Conservation (phyloP, 805 yeast genomes). For the Candida stauntonica region DNA sequence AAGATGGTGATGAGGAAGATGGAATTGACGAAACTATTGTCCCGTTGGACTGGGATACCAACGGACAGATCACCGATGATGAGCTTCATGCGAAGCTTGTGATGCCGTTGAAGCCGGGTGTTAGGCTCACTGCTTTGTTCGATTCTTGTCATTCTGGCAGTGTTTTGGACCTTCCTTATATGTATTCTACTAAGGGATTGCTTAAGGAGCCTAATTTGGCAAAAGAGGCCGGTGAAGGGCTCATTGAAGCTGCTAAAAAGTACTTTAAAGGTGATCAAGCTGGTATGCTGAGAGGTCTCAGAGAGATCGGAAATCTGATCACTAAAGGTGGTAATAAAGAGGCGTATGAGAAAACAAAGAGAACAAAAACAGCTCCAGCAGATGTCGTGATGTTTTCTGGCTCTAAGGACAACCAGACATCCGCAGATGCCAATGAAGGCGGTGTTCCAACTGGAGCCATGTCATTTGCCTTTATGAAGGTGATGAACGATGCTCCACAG, state of each 20-base stretch:
- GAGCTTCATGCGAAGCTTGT: slow-evolving; percentile 70
- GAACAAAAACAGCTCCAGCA: slow-evolving; percentile 65
- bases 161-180: slow-evolving; percentile 73
- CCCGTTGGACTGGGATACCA: slow-evolving; percentile 64
- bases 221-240: slow-evolving; percentile 69
- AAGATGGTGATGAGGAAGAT: slow-evolving; percentile 70
- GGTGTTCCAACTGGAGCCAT: slow-evolving; percentile 79
- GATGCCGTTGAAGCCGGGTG: slow-evolving; percentile 63
- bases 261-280: slow-evolving; percentile 55
- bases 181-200: slow-evolving; percentile 79
- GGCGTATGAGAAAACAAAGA: slow-evolving; percentile 38
- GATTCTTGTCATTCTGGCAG: slow-evolving; percentile 89
- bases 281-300: slow-evolving; percentile 40
- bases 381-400: slow-evolving; percentile 77
- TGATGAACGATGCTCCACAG: slow-evolving; percentile 52
- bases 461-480: slow-evolving; percentile 73
- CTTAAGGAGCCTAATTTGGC: slow-evolving; percentile 75
- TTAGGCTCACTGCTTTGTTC: slow-evolving; percentile 71
- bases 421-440: slow-evolving; percentile 74
- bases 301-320: slow-evolving; percentile 38
- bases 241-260: slow-evolving; percentile 52
- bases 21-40: slow-evolving; percentile 70
- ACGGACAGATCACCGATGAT: slow-evolving; percentile 73
- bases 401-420: slow-evolving; percentile 79
- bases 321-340: slow-evolving; percentile 36